A percentile compares a stretch with the other conserved stretches of the same genome.
phyloP scores from a whole-genome alignment of 129 eudicot genomes.

The Arctium minus region DNA sequence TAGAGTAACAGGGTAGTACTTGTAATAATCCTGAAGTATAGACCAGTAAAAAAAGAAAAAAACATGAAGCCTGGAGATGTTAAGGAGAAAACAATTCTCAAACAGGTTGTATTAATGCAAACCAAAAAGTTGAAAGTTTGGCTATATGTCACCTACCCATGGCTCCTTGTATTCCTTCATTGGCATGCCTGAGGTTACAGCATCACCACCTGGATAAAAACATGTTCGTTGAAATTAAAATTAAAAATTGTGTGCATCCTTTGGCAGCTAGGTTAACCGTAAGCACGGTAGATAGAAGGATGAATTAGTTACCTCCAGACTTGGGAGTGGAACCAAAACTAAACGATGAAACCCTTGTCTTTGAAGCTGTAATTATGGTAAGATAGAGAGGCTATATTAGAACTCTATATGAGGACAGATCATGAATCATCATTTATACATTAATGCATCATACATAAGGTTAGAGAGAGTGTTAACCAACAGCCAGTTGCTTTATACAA shows the following conservation, averaged over 20 bases:
- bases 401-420: not conserved
- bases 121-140: not conserved
- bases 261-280: not conserved
- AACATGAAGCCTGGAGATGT: not conserved
- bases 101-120: not conserved
- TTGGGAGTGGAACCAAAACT: conserved; percentile 24
- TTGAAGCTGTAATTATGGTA: conserved; percentile 36
- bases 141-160: conserved; percentile 59
- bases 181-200: conserved; percentile 18
- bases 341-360: conserved; percentile 49
- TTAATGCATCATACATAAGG: not conserved
- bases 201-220: conserved; percentile 34
- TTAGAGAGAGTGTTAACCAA: not conserved
- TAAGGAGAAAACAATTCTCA: not conserved
- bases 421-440: not conserved
- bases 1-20: conserved; percentile 72
- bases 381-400: conserved; percentile 11
- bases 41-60: not conserved
- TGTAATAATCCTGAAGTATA: conserved; percentile 61
- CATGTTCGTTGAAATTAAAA: not conserved
- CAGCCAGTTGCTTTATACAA: not conserved
- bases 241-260: not conserved
- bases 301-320: conserved; percentile 24
- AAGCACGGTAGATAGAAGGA: not conserved
- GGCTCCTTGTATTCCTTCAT: conserved; percentile 85